Base-by-base conservation (phyloP, 768 basidiomycete genomes). In the Panaeolus papilionaceus region DNA sequence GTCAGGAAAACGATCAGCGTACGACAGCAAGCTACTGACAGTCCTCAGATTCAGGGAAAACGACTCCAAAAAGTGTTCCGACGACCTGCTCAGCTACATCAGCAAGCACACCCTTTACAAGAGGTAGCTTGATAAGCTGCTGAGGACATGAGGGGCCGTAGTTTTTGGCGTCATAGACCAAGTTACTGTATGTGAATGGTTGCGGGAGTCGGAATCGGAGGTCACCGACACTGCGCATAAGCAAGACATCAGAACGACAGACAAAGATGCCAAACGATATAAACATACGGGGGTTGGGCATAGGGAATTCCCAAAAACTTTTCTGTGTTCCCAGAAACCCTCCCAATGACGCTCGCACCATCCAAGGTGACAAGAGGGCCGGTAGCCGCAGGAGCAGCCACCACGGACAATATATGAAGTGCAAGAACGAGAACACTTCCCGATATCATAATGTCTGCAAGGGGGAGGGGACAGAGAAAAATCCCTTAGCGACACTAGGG, bases 101-200 rank as follows among this genome's bases (percentile, higher is more conserved):
- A 4, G 49, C 47, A 44, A 54, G 79, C 28, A 33, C 26, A 16
- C 75, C 74, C 1, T 72, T 70, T 14, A 76, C 72, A 3, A 76
- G 47, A 4, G 81, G 79, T 4, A 81, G 70, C 16, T 68, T 69
- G 2, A 79, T 64, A 20, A 74, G 72, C 66, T 84, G 83, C 64
- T 86, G 86, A 4, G 83, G 83, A 67, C 86, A 88, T 20, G 83
- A 75, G 5, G 79, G 78, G 0, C 85, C 86, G 68, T 81, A 84
- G 0, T 73, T 67, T 1, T 78, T 82, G 6, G 82, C 86, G 39
- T 73, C 73, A 58, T 80, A 73, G 10, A 70, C 75, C 20, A 79
- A 79, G 1, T 65, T 79, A 70, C 85, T 86, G 18, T 80, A 69
- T 0, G 74, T 62, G n/a, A 81, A 72, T 0, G 84, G 67, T 54